Evolutionary conservation across 306 rosid species (phyloP), one percentile per base, ranked within the genome.

Genomic region (Begonia loranthoides): DNA sequence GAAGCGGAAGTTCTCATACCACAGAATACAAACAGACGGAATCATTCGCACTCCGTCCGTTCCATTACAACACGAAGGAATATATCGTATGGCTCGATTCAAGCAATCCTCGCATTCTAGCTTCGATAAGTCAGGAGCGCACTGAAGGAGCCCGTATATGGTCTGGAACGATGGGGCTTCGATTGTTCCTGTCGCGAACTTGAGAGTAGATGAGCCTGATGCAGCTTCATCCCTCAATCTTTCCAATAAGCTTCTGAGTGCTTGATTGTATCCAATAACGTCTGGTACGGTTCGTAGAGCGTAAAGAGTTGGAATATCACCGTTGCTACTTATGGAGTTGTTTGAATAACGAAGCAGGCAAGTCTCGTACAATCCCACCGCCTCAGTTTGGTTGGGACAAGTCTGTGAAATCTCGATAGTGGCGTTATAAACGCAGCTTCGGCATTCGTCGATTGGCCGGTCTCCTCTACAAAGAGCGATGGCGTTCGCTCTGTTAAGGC

Each of bases 381-480:
- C 36, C 36, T 28, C 36, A 28, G 36, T 28, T 7, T 28, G 36
- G 9, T 28, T 28, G 8, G 36, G n/a, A n/a, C 22, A 28, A 28
- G 8, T 28, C 47, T 53, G 19, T 10, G 1, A 15, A 17, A 17
- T 22, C 8, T 50, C 3, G 12, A 13, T 10, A 0, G 46, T 45
- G 0, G 74, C 17, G 8, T 12, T 2, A 9, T 56, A 60, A 28
- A 64, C 28, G 13, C 74, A 68, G 47, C 13, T 21, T 0, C 36
- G 65, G 36, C 74, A 73, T 0, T 0, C 0, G 0, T 14, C 45
- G 14, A 40, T 21, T 0, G 13, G 6, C 28, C 45, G 11, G 12
- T 19, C 55, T 49, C 61, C 69, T 6, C 69, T 46, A 12, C 77
- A 72, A 13, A 71, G 61, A 2, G 59, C 77, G 50, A 61, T 61